Evolutionary conservation across 257 asterid genomes (phyloP).

Genomic region (Linaria vulgaris): DNA sequence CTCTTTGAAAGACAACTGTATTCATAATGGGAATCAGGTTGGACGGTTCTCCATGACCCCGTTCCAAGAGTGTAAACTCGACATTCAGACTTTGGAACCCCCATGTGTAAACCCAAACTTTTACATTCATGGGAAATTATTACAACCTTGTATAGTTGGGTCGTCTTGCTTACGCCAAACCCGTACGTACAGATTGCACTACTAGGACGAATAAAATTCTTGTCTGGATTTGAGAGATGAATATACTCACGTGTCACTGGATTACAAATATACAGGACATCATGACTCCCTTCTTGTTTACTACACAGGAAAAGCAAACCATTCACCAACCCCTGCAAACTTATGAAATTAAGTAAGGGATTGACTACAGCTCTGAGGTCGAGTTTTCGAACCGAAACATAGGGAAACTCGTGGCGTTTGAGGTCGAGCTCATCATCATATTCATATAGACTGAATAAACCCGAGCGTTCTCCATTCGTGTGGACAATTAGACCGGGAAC

Average conservation of each 20-base stretch:
- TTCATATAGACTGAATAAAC: constrained; percentile 9
- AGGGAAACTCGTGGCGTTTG: too few species aligned
- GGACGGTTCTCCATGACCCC: constrained; percentile 18
- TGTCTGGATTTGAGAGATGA: constrained; percentile 12
- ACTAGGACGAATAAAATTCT: not conserved
- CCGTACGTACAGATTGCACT: constrained; percentile 23
- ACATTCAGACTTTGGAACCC: constrained; percentile 5
- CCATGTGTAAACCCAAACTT: too few species aligned
- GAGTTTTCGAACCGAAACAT: too few species aligned
- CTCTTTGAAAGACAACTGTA: not conserved
- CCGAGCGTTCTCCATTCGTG: too few species aligned
- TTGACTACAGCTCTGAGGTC: not conserved
- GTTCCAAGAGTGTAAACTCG: constrained; percentile 32
- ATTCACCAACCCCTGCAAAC: too few species aligned
- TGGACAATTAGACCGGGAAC: constrained; percentile 13
- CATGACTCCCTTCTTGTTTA: too few species aligned
- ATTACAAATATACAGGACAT: constrained; percentile 20
- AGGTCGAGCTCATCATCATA: too few species aligned
- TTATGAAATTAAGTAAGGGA: not conserved
- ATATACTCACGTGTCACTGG: too few species aligned
- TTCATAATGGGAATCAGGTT: not conserved
- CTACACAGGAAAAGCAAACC: too few species aligned
- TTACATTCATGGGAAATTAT: not conserved
- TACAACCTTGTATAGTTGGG: constrained; percentile 8
- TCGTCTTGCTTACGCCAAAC: too few species aligned